Conservation (phyloP, 306 rosid genomes). For the Cucurbita moschata region DNA sequence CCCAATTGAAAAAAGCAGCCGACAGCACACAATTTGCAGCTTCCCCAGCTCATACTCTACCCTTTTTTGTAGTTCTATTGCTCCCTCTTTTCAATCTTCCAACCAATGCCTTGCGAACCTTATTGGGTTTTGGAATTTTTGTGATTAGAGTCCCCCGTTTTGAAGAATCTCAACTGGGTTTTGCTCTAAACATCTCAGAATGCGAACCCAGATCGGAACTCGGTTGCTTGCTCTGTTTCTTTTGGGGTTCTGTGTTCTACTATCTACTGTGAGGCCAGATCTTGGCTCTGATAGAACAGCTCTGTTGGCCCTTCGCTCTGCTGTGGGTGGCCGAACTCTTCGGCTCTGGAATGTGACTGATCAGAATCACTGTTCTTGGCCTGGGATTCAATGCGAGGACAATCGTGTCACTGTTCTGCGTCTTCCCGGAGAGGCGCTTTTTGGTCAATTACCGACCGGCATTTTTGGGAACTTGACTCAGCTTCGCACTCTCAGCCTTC, state of each 20-base stretch:
- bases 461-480: slow-evolving; percentile 24
- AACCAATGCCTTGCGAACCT: background rate
- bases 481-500: slow-evolving; percentile 32
- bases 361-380: slow-evolving; percentile 23
- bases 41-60: slow-evolving; percentile 6
- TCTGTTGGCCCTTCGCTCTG: slow-evolving; percentile 24
- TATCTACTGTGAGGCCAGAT: slow-evolving; percentile 22
- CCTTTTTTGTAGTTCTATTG: background rate
- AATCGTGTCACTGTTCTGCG: slow-evolving; percentile 25
- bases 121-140: background rate
- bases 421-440: slow-evolving; percentile 30
- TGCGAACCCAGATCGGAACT: slow-evolving; percentile 9
- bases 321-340: slow-evolving; percentile 35
- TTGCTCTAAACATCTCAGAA: background rate
- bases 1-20: slow-evolving; percentile 6
- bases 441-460: slow-evolving; percentile 23
- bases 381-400: slow-evolving; percentile 27
- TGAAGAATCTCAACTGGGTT: slow-evolving; percentile 8
- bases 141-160: background rate
- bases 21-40: slow-evolving; percentile 15
- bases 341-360: slow-evolving; percentile 24
- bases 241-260: background rate
- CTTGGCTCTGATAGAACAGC: slow-evolving; percentile 34
- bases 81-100: background rate
- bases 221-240: background rate